Evolutionary conservation across 768 basidiomycete genomes (phyloP), one percentile per base, ranked within the genome.

Genomic region (Russula sp.): DNA sequence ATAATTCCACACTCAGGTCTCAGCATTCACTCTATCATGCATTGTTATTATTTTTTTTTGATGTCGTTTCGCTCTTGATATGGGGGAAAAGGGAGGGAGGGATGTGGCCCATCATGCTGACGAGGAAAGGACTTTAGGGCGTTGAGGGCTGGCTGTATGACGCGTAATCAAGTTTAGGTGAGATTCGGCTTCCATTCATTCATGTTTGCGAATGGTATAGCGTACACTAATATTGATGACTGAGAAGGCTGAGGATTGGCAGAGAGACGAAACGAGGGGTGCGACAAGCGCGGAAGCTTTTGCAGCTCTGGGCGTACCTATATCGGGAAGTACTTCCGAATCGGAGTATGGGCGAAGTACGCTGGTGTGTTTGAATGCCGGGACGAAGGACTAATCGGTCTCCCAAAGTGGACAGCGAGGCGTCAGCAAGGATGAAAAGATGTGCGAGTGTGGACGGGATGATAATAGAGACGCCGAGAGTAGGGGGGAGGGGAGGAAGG

Each of bases 281-380:
- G 66, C 66, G 64, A 67, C 64, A 67, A 66, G 66, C 55, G 66
- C 64, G 64, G 64, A 58, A 66, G 56, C 64, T 57, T 61, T 63
- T 47, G 51, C 55, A 56, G 34, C 58, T 4, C 52, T 45, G 45
- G 45, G 47, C 44, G 55, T 54, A 59, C 3, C 66, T 58, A 67
- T 61, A 64, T 67, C 61, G 66, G 64, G 62, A 58, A 63, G n/a
- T 55, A 31, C n/a, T 62, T 62, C 61, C 58, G 64, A 61, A 51
- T 34, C 51, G 16, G 53, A 55, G 59, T 64, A 31, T 62, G 47
- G 55, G 18, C 42, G 57, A 57, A 59, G 45, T 48, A 48, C 37
- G 13, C 63, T 42, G 63, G 58, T 6, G 16, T 59, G 58, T 64
- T 64, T 64, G 49, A 55, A 64, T 34, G 63, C 63, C 63, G 63